Evolutionary conservation across 192 early-diverging fungal genomes (phyloP).

Genomic region (Phlyctochytrium bullatum): DNA sequence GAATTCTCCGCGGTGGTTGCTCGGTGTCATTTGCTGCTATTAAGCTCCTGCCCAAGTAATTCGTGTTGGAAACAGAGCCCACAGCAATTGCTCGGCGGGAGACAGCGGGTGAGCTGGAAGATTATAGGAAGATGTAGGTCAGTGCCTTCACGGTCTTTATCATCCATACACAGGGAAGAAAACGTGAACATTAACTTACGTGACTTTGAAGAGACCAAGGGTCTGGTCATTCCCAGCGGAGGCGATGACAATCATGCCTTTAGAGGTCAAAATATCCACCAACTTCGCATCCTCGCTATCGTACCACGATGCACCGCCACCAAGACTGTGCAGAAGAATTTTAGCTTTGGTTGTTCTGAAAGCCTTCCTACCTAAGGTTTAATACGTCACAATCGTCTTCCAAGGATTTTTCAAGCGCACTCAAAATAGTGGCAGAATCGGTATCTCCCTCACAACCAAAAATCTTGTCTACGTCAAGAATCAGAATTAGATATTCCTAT

Average conservation of each 20-base stretch:
- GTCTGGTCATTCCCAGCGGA: conserved; percentile 76
- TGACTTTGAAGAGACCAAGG: conserved; percentile 44
- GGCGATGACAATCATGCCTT: conserved; percentile 57
- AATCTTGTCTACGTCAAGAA: conserved; percentile 3
- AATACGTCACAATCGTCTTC: conserved; percentile 73
- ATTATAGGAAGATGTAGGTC: too few species aligned
- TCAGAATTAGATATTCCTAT: neutral
- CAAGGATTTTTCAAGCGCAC: conserved; percentile 68
- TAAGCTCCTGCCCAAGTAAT: conserved; percentile 1
- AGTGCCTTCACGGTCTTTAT: too few species aligned
- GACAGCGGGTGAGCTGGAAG: conserved; percentile 1
- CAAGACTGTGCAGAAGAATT: too few species aligned
- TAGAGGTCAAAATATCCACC: conserved; percentile 45
- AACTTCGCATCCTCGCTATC: conserved; percentile 59
- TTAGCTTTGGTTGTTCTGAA: too few species aligned
- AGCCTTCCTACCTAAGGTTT: conserved; percentile 65
- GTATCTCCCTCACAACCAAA: conserved; percentile 65
- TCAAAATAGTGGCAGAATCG: conserved; percentile 70
- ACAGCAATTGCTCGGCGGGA: neutral
- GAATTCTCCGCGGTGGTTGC: neutral
- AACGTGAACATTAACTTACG: neutral
- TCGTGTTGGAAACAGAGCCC: neutral
- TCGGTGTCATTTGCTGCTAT: neutral
- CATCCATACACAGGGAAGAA: neutral
- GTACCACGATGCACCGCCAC: conserved; percentile 60